Evolutionary conservation across 495 filamentous ascomycete genomes (phyloP), one percentile per base, ranked within the genome.

Genomic region (Hyaloscypha hepaticicola): DNA sequence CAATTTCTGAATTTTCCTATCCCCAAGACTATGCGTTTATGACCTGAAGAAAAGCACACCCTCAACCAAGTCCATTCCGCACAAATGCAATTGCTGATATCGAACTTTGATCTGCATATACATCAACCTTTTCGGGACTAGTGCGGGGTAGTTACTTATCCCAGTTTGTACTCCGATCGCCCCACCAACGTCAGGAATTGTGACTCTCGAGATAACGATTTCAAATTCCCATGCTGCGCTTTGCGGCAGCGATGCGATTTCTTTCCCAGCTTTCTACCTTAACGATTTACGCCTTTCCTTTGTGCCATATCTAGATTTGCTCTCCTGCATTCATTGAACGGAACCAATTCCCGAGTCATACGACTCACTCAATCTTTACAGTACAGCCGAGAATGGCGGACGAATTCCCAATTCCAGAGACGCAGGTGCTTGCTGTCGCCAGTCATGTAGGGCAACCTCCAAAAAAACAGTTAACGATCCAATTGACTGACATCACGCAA

Each of bases 341-440:
- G 9, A 4, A 16, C 14, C 38, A 14, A 16, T 4, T 16, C 6
- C 38, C 38, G 16, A 45, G 38, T 16, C 16, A 45, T 16, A 4
- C 11, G 38, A 3, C 6, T 45, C 38, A 14, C 38, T 0, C 38
- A 16, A 16, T 45, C 38, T 45, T 45, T 45, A 16, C 9, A 14
- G 26, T 34, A 38, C 19, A 9, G 11, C 21, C 5, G 24, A 45
- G 5, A 38, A 59, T 59, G 34, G 31, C 34, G 31, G 27, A 41
- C 25, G 65, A 66, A 9, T 68, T 75, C n/a, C 77, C 85, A 28
- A 84, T 96, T 51, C 92, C 93, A 12, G 91, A 95, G 73, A 96
- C 92, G 31, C 80, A 85, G 72, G 93, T 99, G 61, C 82, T 99
- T 72, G 93, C 95, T 49, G 86, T 98, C 67, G 95, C 95, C 73